Evolutionary conservation across 1,284 basidiomycete genomes (phyloP).

Genomic region (Heliocybe sulcata): DNA sequence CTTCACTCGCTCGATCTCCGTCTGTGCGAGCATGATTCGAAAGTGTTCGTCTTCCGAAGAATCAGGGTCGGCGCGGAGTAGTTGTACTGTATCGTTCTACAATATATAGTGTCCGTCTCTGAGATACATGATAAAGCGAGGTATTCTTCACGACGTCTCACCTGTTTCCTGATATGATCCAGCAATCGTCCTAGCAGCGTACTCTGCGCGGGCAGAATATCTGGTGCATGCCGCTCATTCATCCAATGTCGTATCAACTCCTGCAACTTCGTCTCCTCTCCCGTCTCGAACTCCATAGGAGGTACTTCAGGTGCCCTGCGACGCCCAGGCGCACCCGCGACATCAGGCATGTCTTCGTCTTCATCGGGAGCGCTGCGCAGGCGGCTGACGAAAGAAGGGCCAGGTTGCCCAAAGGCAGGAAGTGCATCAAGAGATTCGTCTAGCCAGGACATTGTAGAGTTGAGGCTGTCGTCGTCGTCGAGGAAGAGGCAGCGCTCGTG

Average conservation of each 20-base stretch:
- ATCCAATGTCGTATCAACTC: conserved; percentile 77
- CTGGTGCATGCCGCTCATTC: conserved; percentile 80
- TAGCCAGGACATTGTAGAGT: conserved; percentile 1
- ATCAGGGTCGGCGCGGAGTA: conserved; percentile 68
- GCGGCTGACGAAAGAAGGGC: not conserved
- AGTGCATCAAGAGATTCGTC: not conserved
- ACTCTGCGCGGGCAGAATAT: conserved; percentile 73
- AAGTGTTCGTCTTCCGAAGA: conserved; percentile 89
- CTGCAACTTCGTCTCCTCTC: conserved; percentile 40
- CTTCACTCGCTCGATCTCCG: conserved; percentile 88
- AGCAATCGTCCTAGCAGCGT: conserved; percentile 65
- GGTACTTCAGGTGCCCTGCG: no score
- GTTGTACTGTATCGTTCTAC: conserved; percentile 37
- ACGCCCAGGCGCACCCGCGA: not conserved
- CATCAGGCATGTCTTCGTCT: not conserved
- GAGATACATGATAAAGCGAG: conserved; percentile 1
- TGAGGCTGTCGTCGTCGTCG: no score
- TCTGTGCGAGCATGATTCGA: conserved; percentile 85
- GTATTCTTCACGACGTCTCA: conserved; percentile 28
- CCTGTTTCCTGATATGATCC: conserved; percentile 84
- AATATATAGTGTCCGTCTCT: no score
- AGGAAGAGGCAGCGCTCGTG: no score
- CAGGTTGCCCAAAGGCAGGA: not conserved
- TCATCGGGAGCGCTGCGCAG: not conserved
- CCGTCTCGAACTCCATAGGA: conserved; percentile 8